These are phyloP conservation scores for Gaultheria prostrata DNA, from an alignment of 148 eudicot genomes.

Conservation along the genomic window DNA sequence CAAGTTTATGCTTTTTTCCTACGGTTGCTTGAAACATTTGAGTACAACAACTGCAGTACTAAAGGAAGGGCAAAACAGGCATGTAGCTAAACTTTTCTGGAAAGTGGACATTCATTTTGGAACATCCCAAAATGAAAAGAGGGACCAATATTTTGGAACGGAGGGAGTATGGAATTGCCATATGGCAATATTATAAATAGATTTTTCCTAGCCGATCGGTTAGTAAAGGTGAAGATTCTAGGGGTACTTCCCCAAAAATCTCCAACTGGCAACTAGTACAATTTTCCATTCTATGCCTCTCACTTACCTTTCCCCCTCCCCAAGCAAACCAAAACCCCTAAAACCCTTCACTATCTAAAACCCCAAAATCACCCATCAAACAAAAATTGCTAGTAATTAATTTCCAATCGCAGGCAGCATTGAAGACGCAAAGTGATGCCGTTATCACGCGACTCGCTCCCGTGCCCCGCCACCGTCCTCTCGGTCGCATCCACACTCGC, in stretches of 20 bases:
- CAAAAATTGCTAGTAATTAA: background rate
- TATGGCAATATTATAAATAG: too few relatives aligned
- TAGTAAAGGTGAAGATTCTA: background rate
- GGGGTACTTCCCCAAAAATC: background rate
- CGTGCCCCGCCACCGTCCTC: constrained; percentile 34
- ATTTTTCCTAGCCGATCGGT: too few relatives aligned
- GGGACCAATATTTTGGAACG: too few relatives aligned
- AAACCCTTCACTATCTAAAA: background rate
- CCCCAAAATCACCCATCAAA: background rate
- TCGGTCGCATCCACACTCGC: constrained; percentile 51
- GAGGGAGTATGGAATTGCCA: too few relatives aligned
- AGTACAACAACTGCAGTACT: too few relatives aligned
- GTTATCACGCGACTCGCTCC: constrained; percentile 24
- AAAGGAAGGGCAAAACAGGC: too few relatives aligned
- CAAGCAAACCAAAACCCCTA: background rate
- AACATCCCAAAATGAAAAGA: too few relatives aligned
- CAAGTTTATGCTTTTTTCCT: too few relatives aligned
- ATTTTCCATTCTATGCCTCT: background rate
- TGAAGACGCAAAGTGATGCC: background rate
- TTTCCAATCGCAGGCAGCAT: background rate
- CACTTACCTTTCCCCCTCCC: background rate
- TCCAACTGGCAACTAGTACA: too few relatives aligned
- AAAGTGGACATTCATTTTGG: too few relatives aligned
- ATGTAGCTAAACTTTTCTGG: too few relatives aligned
- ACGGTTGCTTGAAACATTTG: too few relatives aligned